phyloP scores from a whole-genome alignment of 2,329 filamentous ascomycete genomes.

The Zalaria obscura region DNA sequence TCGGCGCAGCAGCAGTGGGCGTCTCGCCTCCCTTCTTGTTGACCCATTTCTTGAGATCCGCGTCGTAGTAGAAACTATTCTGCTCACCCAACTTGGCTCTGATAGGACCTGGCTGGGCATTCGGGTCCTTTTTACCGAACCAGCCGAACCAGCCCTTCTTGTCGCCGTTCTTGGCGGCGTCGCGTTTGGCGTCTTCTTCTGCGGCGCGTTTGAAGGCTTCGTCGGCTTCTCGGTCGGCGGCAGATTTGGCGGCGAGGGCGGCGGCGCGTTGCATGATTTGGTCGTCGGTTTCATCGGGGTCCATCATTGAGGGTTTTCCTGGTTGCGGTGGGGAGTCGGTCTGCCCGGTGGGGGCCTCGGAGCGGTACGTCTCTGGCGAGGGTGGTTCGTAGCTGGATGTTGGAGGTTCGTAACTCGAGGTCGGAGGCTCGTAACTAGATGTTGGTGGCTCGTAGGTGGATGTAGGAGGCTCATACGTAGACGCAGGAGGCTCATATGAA shows the following conservation, averaged over 20 bases:
- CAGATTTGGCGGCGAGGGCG: slow-evolving; percentile 26
- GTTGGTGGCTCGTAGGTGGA: slow-evolving; percentile 8
- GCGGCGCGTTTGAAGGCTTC: slow-evolving; percentile 78
- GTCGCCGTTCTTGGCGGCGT: slow-evolving; percentile 36
- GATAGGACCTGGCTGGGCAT: slow-evolving; percentile 53
- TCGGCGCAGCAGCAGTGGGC: slow-evolving; percentile 39
- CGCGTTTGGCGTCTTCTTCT: slow-evolving; percentile 53
- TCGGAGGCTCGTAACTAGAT: slow-evolving; percentile 22
- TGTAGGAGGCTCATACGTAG: not conserved
- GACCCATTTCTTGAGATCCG: slow-evolving; percentile 93
- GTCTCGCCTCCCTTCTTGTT: slow-evolving; percentile 73
- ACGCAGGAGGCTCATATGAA: slow-evolving; percentile 8
- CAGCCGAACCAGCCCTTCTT: slow-evolving; percentile 64
- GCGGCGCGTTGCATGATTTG: slow-evolving; percentile 40
- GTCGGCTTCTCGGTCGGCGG: slow-evolving; percentile 58
- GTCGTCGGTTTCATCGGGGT: slow-evolving; percentile 67
- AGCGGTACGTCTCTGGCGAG: slow-evolving; percentile 34
- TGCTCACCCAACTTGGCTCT: slow-evolving; percentile 88
- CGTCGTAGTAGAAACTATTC: slow-evolving; percentile 85
- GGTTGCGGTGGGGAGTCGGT: slow-evolving; percentile 28
- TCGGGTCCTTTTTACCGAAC: slow-evolving; percentile 64
- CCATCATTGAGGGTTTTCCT: slow-evolving; percentile 68
- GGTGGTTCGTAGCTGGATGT: slow-evolving; percentile 34
- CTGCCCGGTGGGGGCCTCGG: slow-evolving; percentile 35
- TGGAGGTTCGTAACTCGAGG: slow-evolving; percentile 44